Percentiles rank a stretch among this genome's conserved stretches.
Evolutionary conservation across 2,329 filamentous ascomycete genomes (phyloP).

Genomic region (Sphaceloma murrayae): DNA sequence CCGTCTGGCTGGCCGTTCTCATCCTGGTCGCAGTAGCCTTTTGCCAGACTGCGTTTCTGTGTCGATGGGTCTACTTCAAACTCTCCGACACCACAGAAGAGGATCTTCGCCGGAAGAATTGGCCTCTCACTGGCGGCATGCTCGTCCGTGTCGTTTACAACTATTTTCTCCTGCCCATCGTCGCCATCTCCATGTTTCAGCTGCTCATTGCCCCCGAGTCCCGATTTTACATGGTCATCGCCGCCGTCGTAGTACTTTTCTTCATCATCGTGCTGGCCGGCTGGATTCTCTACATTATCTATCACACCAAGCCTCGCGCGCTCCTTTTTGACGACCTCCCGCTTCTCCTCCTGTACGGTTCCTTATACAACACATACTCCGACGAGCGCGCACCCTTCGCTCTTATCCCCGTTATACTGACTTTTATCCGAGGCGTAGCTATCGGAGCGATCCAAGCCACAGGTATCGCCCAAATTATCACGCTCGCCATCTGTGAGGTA

Average conservation of each 20-base stretch:
- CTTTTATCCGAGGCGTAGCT: slow-evolving; percentile 75
- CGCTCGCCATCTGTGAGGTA: slow-evolving; percentile 90
- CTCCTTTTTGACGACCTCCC: slow-evolving; percentile 88
- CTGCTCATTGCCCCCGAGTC: slow-evolving; percentile 65
- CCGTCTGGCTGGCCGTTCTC: slow-evolving; percentile 77
- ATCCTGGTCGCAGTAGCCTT: slow-evolving; percentile 57
- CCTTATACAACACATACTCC: slow-evolving; percentile 93
- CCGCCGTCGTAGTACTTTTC: slow-evolving; percentile 66
- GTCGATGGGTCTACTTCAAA: slow-evolving; percentile 65
- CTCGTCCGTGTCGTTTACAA: slow-evolving; percentile 76
- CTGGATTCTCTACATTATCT: slow-evolving; percentile 75
- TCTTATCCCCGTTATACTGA: slow-evolving; percentile 74
- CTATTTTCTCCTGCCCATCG: slow-evolving; percentile 80
- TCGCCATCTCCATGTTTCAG: slow-evolving; percentile 83
- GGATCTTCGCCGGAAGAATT: slow-evolving; percentile 81
- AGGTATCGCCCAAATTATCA: slow-evolving; percentile 83
- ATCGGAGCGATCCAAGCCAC: slow-evolving; percentile 89
- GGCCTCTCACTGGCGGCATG: slow-evolving; percentile 59
- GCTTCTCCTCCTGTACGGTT: slow-evolving; percentile 80
- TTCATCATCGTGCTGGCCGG: slow-evolving; percentile 61
- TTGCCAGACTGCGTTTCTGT: slow-evolving; percentile 65
- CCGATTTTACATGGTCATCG: slow-evolving; percentile 58
- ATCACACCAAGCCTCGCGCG: slow-evolving; percentile 68
- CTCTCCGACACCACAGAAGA: slow-evolving; percentile 67
- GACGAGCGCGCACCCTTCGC: slow-evolving; percentile 88